Base-by-base conservation (phyloP, 2,329 filamentous ascomycete species). In the Monosporascus cannonballus region DNA sequence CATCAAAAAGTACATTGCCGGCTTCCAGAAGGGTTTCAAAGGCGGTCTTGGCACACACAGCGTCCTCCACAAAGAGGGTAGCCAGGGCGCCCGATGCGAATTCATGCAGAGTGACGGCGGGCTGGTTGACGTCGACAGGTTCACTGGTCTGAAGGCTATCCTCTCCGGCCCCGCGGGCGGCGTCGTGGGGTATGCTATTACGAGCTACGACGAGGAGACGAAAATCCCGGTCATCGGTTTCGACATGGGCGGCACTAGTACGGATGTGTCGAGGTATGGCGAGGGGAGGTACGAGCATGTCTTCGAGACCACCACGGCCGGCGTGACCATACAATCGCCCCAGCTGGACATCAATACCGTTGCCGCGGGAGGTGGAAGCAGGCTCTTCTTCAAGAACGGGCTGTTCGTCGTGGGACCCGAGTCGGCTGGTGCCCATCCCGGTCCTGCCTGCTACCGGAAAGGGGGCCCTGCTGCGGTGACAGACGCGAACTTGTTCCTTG, bases 291-390 rank as follows among this genome's bases (percentile, higher is more conserved):
- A 96, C 63, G 92, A 96, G 62, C 92, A 96, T 63, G 90, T 96
- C 1, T 96, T 96, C 60, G 92, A 96, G 70, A 96, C 91, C 0
- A 96, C 90, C 0, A 96, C 90, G 1, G 92, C 92, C 0, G 92
- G 92, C n/a, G 89, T 96, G 1, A 93, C 91, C 0, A 94, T 96
- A 27, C 91, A 96, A 63, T 92, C 89, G 1, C 92, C 92, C 0
- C 91, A 96, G 64, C 79, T 96, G 0, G 91, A 96, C 64, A 96
- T 96, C 72, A 96, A 96, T 69, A 96, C 92, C 0, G 92, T 96
- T 1, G 92, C 92, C 6, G 92, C 92, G 3, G 92, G 92, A 47
- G 92, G 92, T 57, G 90, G 90, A 6, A 93, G 88, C 1, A 78
- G 86, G 30, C 76, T 96, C 3, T 94, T 95, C 70, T 96, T 90